A percentile compares a stretch with the other conserved stretches of the same genome.
phyloP scores from a whole-genome alignment of 192 early-diverging fungal genomes.

The Coemansia sp. region DNA sequence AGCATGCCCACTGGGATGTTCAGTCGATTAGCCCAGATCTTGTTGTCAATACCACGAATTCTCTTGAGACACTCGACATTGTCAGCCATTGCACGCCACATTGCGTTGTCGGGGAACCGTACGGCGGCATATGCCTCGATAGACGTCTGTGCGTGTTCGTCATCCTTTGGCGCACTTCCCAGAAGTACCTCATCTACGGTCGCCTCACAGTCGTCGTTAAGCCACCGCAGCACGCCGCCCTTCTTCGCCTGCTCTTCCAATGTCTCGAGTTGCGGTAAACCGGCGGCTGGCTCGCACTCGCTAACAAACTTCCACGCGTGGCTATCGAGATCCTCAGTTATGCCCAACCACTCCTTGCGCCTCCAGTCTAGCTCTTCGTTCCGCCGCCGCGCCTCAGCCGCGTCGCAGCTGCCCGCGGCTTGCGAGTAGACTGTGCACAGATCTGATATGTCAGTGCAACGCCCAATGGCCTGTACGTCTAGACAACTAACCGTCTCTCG shows the following conservation, averaged over 20 bases:
- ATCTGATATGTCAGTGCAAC: constrained; percentile 24
- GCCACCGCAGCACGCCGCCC: constrained; percentile 42
- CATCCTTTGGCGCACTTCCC: neutral
- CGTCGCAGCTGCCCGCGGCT: constrained; percentile 16
- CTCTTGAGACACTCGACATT: constrained; percentile 56
- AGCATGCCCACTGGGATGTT: constrained; percentile 45
- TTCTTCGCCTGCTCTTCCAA: constrained; percentile 24
- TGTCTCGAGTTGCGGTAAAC: constrained; percentile 31
- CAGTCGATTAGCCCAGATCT: constrained; percentile 59
- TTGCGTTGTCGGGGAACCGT: constrained; percentile 44
- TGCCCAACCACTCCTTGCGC: constrained; percentile 32
- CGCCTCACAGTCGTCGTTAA: constrained; percentile 50
- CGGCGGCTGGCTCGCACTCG: constrained; percentile 39
- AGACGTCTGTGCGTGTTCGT: constrained; percentile 3
- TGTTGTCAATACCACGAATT: constrained; percentile 61
- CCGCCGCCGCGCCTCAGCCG: constrained; percentile 28
- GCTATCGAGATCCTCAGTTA: constrained; percentile 13
- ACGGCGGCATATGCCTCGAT: constrained; percentile 45
- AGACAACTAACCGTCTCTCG: constrained; percentile 5
- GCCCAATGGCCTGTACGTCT: constrained; percentile 22
- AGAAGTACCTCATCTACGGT: constrained; percentile 13
- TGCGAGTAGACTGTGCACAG: constrained; percentile 27
- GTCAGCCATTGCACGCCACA: constrained; percentile 50
- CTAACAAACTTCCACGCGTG: constrained; percentile 31
- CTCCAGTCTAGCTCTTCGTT: constrained; percentile 41